A percentile compares a stretch with the other conserved stretches of the same genome.
These are phyloP conservation scores for Hirschioporus abietinus DNA, from an alignment of 768 basidiomycete species.

Conservation along the genomic window DNA sequence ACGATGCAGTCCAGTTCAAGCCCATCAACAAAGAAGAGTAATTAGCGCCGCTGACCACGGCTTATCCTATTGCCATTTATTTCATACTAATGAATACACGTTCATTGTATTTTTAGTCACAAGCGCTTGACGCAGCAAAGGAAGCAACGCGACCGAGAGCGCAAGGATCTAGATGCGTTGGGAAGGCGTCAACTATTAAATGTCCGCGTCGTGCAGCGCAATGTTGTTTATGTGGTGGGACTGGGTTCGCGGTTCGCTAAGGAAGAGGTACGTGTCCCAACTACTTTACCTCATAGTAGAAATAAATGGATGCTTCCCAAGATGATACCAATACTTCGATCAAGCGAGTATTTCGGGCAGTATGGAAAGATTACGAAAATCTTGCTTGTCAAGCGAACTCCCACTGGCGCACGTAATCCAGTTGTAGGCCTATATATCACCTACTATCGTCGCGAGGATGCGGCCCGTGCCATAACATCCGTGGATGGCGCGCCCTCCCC, in stretches of 20 bases:
- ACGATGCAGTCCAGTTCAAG: slow-evolving; percentile 92
- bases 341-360: slow-evolving; percentile 95
- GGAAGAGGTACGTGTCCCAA: slow-evolving; percentile 70
- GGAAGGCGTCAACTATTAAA: slow-evolving; percentile 85
- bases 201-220: slow-evolving; percentile 94
- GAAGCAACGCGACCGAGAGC: slow-evolving; percentile 89
- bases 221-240: slow-evolving; percentile 93
- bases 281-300: slow-evolving; percentile 9
- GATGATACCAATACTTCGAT: slow-evolving; percentile 90
- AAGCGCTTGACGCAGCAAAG: slow-evolving; percentile 94
- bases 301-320: slow-evolving; percentile 25
- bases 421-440: slow-evolving; percentile 96
- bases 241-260: slow-evolving; percentile 92
- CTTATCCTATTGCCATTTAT: background rate
- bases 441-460: slow-evolving; percentile 91
- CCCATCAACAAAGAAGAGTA: slow-evolving; percentile 94
- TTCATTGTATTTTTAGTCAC: slow-evolving; percentile 48
- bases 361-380: slow-evolving; percentile 98
- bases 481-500: slow-evolving; percentile 91
- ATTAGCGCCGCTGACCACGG: slow-evolving; percentile 29
- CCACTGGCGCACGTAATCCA: slow-evolving; percentile 64
- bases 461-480: slow-evolving; percentile 85
- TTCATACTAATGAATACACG: slow-evolving; percentile 10
- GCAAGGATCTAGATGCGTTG: slow-evolving; percentile 87
- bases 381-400: slow-evolving; percentile 82